phyloP scores from a whole-genome alignment of 345 rosid genomes.

The Hevea brasiliensis region DNA sequence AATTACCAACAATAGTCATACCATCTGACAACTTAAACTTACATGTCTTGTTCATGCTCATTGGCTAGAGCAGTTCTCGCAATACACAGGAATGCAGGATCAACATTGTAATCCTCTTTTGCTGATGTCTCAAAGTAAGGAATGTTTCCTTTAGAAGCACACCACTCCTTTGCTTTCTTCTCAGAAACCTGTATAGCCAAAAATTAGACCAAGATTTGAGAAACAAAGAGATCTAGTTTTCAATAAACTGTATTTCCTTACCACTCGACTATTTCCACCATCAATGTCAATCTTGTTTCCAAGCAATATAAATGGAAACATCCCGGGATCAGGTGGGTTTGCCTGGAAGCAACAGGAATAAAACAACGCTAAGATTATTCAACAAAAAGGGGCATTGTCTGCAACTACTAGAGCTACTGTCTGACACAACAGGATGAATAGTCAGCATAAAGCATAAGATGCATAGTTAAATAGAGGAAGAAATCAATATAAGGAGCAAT shows the following conservation, averaged over 20 bases:
- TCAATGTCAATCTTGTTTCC: conserved; percentile 98
- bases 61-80: conserved; percentile 83
- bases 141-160: conserved; percentile 80
- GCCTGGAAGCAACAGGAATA: conserved; percentile 50
- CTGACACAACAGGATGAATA: background rate
- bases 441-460: background rate
- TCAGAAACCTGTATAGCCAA: conserved; percentile 71
- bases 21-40: conserved; percentile 22
- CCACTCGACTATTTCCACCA: conserved; percentile 99
- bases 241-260: conserved; percentile 31
- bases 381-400: background rate
- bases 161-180: conserved; percentile 98
- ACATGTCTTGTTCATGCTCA: conserved; percentile 90
- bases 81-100: conserved; percentile 71
- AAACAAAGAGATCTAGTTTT: conserved; percentile 5
- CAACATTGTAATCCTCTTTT: conserved; percentile 90
- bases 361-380: conserved; percentile 20
- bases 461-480: background rate
- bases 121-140: conserved; percentile 96
- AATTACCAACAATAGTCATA: background rate
- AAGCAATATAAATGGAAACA: conserved; percentile 81
- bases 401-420: background rate
- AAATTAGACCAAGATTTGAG: background rate
- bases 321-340: conserved; percentile 70
- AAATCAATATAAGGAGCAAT: background rate